These are phyloP conservation scores for Phytophthora pinifolia DNA, from an alignment of 352 stramenopile genomes.

Conservation along the genomic window DNA sequence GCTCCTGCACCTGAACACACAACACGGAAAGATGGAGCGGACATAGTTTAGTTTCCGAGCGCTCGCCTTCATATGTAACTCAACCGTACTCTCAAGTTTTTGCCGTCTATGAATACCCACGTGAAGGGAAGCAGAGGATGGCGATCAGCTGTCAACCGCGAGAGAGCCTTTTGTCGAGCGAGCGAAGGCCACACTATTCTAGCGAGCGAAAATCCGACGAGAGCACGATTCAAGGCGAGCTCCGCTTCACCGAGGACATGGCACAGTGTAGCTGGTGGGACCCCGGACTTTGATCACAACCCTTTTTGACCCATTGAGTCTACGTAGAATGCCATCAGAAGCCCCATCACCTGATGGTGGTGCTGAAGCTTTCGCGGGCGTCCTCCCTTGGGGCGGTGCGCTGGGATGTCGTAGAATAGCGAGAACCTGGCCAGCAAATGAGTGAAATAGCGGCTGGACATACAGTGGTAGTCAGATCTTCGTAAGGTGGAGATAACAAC, in stretches of 20 bases:
- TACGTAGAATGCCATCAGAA: conserved; percentile 21
- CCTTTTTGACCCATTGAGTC: neutral
- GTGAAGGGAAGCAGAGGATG: conserved; percentile 6
- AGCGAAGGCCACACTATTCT: neutral
- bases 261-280: conserved; percentile 6
- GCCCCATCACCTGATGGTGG: conserved; percentile 7
- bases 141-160: neutral
- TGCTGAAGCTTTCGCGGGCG: conserved; percentile 6
- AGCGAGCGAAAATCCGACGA: neutral
- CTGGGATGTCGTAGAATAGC: neutral
- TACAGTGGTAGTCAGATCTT: too few species aligned
- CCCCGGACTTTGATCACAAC: conserved; percentile 10
- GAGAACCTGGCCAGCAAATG: neutral
- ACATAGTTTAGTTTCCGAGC: too few species aligned
- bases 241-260: neutral
- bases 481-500: too few species aligned
- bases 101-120: conserved; percentile 15
- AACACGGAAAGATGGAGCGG: too few species aligned
- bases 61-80: rapidly evolving
- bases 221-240: neutral
- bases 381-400: neutral
- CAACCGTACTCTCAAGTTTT: conserved; percentile 7
- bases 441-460: neutral
- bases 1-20: neutral
- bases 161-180: neutral